Percentiles rank a stretch among this genome's conserved stretches.
Conservation (phyloP, 2,329 filamentous ascomycete species). For the Apiospora hydei region DNA sequence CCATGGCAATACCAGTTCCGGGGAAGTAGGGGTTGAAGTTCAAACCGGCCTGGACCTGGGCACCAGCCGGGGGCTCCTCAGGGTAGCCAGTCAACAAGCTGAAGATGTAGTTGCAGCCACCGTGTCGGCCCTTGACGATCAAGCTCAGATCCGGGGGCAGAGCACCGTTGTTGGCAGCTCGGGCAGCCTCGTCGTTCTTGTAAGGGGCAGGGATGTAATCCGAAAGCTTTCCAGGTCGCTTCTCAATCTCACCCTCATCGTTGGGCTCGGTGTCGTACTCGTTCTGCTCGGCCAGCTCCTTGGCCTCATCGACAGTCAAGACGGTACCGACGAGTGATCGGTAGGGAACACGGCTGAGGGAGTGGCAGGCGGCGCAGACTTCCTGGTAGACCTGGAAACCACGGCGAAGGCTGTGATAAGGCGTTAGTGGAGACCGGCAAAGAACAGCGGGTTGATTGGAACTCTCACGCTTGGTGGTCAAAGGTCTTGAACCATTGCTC, state of each 20-base stretch:
- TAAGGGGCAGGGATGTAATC: slow-evolving; percentile 96
- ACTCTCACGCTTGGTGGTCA: slow-evolving; percentile 90
- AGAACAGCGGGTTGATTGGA: neutral
- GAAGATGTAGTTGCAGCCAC: slow-evolving; percentile 99
- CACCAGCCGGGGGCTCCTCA: slow-evolving; percentile 92
- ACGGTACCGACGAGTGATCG: slow-evolving; percentile 87
- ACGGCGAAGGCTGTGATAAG: slow-evolving; percentile 78
- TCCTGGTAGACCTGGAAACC: slow-evolving; percentile 99
- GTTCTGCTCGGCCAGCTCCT: slow-evolving; percentile 95
- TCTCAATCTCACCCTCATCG: slow-evolving; percentile 96
- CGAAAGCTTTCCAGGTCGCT: slow-evolving; percentile 97
- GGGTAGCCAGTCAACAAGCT: slow-evolving; percentile 95
- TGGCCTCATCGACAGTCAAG: slow-evolving; percentile 97
- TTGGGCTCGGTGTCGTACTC: slow-evolving; percentile 99
- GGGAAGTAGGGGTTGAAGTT: slow-evolving; percentile 99
- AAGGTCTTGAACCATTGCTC: slow-evolving; percentile 92
- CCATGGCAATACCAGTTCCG: slow-evolving; percentile 98
- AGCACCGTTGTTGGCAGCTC: slow-evolving; percentile 97
- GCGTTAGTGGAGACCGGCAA: slow-evolving; percentile 24
- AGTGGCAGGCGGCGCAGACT: slow-evolving; percentile 98
- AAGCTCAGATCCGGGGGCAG: slow-evolving; percentile 96
- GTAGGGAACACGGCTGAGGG: slow-evolving; percentile 92
- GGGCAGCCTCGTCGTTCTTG: slow-evolving; percentile 98
- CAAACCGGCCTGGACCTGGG: slow-evolving; percentile 82
- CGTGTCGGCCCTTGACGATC: slow-evolving; percentile 97